A percentile compares a stretch with the other conserved stretches of the same genome.
Conservation (phyloP, 768 basidiomycete species). For the Suillus brevipes region DNA sequence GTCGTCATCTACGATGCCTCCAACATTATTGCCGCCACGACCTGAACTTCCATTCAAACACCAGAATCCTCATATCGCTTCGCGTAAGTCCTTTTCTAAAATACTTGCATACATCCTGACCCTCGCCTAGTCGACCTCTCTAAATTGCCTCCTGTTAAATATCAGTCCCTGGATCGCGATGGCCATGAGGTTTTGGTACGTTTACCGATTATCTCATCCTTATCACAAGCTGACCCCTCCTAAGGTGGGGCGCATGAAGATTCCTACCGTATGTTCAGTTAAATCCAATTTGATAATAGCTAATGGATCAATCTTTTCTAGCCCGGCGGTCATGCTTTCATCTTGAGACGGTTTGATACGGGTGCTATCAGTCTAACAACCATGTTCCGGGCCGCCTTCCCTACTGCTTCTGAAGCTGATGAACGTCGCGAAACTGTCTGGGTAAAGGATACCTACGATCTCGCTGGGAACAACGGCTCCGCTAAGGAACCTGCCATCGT, state of each 20-base stretch:
- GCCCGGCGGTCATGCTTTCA: constrained; percentile 86
- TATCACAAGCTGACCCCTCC: constrained; percentile 16
- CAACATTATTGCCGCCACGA: constrained; percentile 38
- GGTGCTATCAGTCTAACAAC: constrained; percentile 90
- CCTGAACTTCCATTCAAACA: constrained; percentile 53
- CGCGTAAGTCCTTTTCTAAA: constrained; percentile 35
- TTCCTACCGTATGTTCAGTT: constrained; percentile 69
- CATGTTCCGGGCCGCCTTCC: constrained; percentile 96
- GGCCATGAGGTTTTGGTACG: constrained; percentile 80
- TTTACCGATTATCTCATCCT: constrained; percentile 18
- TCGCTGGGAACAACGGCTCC: constrained; percentile 74
- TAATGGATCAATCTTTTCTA: constrained; percentile 31
- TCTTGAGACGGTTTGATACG: constrained; percentile 91
- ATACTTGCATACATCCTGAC: background rate
- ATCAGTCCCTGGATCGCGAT: constrained; percentile 87
- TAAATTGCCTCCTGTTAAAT: constrained; percentile 77
- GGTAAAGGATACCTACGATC: constrained; percentile 80
- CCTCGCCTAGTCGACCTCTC: constrained; percentile 36
- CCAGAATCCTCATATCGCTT: constrained; percentile 51
- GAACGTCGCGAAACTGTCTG: constrained; percentile 81
- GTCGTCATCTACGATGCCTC: background rate
- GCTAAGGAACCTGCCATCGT: constrained; percentile 57
- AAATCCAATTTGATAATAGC: constrained; percentile 8
- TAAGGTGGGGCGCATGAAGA: constrained; percentile 87
- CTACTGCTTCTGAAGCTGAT: constrained; percentile 69